These are phyloP conservation scores for Pseudisothecium myosuroides DNA, from an alignment of 225 moss, liverwort and hornwort genomes.

Conservation along the genomic window DNA sequence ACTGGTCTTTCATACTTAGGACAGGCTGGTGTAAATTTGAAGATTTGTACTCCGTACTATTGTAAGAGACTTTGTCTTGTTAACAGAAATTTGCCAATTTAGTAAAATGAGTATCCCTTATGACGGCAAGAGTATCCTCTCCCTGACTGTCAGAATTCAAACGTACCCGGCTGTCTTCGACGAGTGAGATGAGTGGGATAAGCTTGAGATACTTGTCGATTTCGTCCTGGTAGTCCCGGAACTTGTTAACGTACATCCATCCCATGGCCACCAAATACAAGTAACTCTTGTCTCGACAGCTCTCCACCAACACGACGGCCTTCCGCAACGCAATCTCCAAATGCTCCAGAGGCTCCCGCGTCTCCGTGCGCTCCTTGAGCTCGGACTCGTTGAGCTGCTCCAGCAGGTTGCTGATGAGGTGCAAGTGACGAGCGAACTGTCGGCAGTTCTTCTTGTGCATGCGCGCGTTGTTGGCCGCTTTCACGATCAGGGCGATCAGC, in stretches of 20 bases:
- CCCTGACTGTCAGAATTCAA: background rate
- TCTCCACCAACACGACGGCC: constrained; percentile 74
- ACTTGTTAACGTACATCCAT: constrained; percentile 78
- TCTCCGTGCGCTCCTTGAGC: constrained; percentile 64
- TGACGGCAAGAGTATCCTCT: background rate
- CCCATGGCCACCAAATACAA: constrained; percentile 96
- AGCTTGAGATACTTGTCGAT: constrained; percentile 89
- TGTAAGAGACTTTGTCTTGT: background rate
- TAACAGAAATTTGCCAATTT: background rate
- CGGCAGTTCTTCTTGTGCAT: constrained; percentile 98
- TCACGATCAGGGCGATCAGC: constrained; percentile 66
- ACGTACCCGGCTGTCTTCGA: constrained; percentile 52
- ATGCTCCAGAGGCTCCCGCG: constrained; percentile 80
- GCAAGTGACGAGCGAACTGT: constrained; percentile 78
- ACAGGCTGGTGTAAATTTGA: background rate
- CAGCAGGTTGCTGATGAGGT: constrained; percentile 73
- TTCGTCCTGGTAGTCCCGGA: constrained; percentile 79
- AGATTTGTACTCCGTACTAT: background rate
- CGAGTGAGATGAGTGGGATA: constrained; percentile 88
- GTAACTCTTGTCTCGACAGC: constrained; percentile 92
- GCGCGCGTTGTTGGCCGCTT: constrained; percentile 65
- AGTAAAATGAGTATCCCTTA: background rate
- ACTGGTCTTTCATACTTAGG: background rate
- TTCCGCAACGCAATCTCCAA: constrained; percentile 63
- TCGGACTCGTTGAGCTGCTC: constrained; percentile 70